These are phyloP conservation scores for Termitomyces bulborhizus DNA, from an alignment of 768 basidiomycete species.

Conservation along the genomic window DNA sequence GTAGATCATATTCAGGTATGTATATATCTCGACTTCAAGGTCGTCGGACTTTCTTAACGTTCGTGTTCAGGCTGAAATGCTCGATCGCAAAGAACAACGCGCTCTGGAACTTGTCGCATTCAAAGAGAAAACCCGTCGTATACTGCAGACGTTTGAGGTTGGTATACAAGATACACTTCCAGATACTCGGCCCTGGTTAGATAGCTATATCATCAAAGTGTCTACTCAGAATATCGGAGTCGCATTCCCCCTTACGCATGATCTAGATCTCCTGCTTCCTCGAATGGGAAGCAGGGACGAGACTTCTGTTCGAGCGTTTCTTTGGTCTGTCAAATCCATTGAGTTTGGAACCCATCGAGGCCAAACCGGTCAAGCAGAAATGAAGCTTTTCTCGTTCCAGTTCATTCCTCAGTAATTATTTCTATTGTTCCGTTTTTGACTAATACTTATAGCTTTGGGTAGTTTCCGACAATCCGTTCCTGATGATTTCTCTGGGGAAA, in stretches of 20 bases:
- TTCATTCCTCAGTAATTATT: constrained; percentile 66
- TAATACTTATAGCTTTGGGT: constrained; percentile 10
- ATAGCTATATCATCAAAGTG: constrained; percentile 47
- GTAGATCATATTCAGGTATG: constrained; percentile 76
- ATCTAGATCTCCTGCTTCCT: constrained; percentile 49
- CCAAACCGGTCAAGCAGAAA: constrained; percentile 70
- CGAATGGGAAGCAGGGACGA: constrained; percentile 31
- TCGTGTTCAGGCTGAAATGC: constrained; percentile 58
- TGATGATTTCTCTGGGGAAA: constrained; percentile 64
- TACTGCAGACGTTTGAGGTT: constrained; percentile 72
- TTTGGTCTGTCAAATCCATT: constrained; percentile 77
- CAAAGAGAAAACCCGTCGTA: constrained; percentile 68
- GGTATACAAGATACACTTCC: constrained; percentile 37
- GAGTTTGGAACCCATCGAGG: constrained; percentile 68
- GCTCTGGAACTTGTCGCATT: constrained; percentile 75
- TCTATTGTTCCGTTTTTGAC: background rate
- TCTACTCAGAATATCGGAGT: constrained; percentile 70
- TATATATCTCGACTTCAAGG: background rate
- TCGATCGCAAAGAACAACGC: constrained; percentile 67
- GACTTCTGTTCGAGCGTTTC: constrained; percentile 65
- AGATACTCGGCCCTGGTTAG: constrained; percentile 46
- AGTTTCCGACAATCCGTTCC: constrained; percentile 77
- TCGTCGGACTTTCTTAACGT: background rate
- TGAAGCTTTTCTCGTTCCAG: constrained; percentile 76
- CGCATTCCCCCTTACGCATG: constrained; percentile 77